Evolutionary conservation across 2,329 filamentous ascomycete species (phyloP).

Genomic region (Chalara sp.): DNA sequence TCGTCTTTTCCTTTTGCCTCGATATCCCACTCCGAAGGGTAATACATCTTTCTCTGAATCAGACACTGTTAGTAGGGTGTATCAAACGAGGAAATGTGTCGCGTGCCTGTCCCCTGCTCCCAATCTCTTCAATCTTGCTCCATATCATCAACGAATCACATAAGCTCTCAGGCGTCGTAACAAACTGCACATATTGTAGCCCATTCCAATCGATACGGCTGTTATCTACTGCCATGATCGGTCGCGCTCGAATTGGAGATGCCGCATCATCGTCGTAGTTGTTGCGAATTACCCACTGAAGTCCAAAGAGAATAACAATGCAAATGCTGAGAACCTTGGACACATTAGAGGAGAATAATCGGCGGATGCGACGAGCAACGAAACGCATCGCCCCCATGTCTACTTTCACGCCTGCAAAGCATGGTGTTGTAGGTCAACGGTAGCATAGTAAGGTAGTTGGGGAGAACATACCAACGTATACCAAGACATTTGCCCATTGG

Average conservation of each 20-base stretch:
- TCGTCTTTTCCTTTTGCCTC: constrained; percentile 14
- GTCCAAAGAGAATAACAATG: constrained; percentile 10
- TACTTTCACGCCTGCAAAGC: no score
- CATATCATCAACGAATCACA: constrained; percentile 24
- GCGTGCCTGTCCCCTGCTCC: constrained; percentile 19
- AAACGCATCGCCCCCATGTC: no score
- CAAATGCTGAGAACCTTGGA: constrained; percentile 11
- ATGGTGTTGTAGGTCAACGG: no score
- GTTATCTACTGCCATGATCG: constrained; percentile 11
- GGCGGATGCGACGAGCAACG: constrained; percentile 12
- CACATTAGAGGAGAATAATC: constrained; percentile 8
- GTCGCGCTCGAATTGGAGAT: constrained; percentile 3
- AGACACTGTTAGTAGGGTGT: neutral
- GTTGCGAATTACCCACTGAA: constrained; percentile 17
- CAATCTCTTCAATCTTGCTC: constrained; percentile 22
- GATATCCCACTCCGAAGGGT: constrained; percentile 20
- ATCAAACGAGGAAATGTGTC: neutral
- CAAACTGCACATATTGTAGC: constrained; percentile 23
- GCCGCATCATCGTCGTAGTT: constrained; percentile 15
- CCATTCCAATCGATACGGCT: constrained; percentile 18
- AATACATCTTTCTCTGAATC: constrained; percentile 15
- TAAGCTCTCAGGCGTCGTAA: constrained; percentile 19
- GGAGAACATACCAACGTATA: no score
- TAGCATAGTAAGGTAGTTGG: no score
- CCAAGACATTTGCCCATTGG: no score